Evolutionary conservation across 192 early-diverging fungal species (phyloP).

Genomic region (Backusella mclennaniae): DNA sequence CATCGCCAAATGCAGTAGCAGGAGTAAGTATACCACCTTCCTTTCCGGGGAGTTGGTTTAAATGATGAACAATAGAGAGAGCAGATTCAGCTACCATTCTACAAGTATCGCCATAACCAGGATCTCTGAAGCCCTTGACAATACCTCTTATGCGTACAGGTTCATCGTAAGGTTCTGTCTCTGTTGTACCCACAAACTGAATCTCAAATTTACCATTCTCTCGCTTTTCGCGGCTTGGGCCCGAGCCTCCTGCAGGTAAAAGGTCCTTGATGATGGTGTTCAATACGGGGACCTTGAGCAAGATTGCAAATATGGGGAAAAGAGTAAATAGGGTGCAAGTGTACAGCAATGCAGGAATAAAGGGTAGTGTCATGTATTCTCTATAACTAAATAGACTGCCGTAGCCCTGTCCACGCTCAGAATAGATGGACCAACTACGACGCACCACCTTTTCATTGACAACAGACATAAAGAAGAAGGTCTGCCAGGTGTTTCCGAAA

Average conservation of each 20-base stretch:
- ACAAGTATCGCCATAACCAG: constrained; percentile 82
- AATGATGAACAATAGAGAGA: constrained; percentile 64
- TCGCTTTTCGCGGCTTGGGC: constrained; percentile 60
- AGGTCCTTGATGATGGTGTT: constrained; percentile 45
- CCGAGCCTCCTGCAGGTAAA: constrained; percentile 67
- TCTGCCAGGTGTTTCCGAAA: constrained; percentile 56
- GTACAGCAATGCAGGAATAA: constrained; percentile 35
- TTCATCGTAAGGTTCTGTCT: constrained; percentile 44
- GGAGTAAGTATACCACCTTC: constrained; percentile 78
- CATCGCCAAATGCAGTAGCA: constrained; percentile 74
- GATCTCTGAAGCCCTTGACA: constrained; percentile 62
- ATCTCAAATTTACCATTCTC: constrained; percentile 50
- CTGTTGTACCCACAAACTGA: constrained; percentile 47
- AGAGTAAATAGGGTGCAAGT: constrained; percentile 45
- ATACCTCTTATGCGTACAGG: constrained; percentile 42
- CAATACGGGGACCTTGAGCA: constrained; percentile 46
- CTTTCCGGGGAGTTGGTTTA: constrained; percentile 48
- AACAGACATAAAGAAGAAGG: constrained; percentile 60
- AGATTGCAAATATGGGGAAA: constrained; percentile 33
- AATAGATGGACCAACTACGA: constrained; percentile 56
- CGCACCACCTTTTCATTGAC: constrained; percentile 65
- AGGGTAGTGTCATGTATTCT: constrained; percentile 58
- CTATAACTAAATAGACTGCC: constrained; percentile 41
- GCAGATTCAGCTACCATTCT: constrained; percentile 79
- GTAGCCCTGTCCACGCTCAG: constrained; percentile 40